phyloP scores from a whole-genome alignment of 176 grass and related monocot genomes.

The Aegilops speltoides region DNA sequence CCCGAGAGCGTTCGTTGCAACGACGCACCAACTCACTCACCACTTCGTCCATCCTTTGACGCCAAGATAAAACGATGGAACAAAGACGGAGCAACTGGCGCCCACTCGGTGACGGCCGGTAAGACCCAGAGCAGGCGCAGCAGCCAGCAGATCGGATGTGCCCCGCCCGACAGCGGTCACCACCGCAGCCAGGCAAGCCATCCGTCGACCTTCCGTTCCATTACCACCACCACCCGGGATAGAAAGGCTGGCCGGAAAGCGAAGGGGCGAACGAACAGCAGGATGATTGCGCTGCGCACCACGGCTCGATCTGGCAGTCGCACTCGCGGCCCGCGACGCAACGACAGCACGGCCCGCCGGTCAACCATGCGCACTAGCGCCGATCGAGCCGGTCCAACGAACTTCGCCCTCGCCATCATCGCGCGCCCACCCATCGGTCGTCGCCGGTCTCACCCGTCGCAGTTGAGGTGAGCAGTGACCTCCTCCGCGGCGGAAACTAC shows the following conservation, averaged over 20 bases:
- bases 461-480: neutral
- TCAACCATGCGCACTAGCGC: constrained; percentile 34
- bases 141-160: neutral
- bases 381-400: neutral
- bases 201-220: neutral
- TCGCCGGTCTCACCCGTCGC: neutral
- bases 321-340: neutral
- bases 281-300: neutral
- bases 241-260: constrained; percentile 11
- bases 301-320: neutral
- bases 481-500: neutral
- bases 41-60: neutral
- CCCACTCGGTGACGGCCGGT: neutral
- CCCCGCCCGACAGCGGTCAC: constrained; percentile 3
- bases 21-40: neutral
- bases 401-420: neutral
- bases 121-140: neutral
- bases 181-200: neutral
- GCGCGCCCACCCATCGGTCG: neutral
- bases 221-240: constrained; percentile 3
- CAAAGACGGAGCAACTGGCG: neutral
- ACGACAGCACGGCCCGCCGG: neutral
- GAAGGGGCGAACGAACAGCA: neutral
- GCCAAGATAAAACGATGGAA: constrained; percentile 31
- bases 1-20: constrained; percentile 11